Evolutionary conservation across 2,329 filamentous ascomycete species (phyloP).

Genomic region (Moelleriella libera): DNA sequence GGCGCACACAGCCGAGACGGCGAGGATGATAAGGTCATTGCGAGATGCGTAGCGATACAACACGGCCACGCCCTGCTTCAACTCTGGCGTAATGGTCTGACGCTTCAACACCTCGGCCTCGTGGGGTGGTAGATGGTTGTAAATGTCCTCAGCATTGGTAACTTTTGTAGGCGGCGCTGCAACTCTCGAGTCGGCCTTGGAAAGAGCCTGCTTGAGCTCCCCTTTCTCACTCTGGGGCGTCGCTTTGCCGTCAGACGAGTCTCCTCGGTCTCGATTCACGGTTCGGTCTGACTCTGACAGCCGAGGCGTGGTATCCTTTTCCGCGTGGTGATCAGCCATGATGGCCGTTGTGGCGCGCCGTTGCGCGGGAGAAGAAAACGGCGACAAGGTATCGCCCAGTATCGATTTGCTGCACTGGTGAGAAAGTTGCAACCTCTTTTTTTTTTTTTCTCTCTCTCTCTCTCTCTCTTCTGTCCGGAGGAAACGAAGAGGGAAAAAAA

Average conservation of each 20-base stretch:
- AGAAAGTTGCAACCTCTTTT: no score
- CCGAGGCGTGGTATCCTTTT: conserved; percentile 1
- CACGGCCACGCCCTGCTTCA: conserved; percentile 48
- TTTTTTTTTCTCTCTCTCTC: no score
- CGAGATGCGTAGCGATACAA: conserved; percentile 58
- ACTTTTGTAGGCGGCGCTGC: conserved; percentile 11
- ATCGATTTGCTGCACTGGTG: no score
- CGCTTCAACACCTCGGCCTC: conserved; percentile 54
- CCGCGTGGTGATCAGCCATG: conserved; percentile 1
- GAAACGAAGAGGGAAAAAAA: no score
- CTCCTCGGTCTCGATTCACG: neutral
- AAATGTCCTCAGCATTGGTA: conserved; percentile 34
- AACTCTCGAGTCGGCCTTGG: conserved; percentile 6
- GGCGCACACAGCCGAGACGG: conserved; percentile 45
- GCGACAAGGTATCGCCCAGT: neutral
- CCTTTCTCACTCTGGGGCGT: conserved; percentile 1
- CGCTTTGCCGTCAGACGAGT: conserved; percentile 4
- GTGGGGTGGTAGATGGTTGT: conserved; percentile 46
- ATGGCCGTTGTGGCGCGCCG: neutral
- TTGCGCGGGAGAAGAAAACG: neutral
- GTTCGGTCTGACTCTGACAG: conserved; percentile 2
- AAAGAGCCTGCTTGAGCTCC: conserved; percentile 3
- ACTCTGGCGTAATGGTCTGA: conserved; percentile 51
- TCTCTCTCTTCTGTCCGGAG: no score
- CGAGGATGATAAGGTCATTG: conserved; percentile 50